phyloP scores from a whole-genome alignment of 2,329 filamentous ascomycete species.

The Clonostachys byssicola region DNA sequence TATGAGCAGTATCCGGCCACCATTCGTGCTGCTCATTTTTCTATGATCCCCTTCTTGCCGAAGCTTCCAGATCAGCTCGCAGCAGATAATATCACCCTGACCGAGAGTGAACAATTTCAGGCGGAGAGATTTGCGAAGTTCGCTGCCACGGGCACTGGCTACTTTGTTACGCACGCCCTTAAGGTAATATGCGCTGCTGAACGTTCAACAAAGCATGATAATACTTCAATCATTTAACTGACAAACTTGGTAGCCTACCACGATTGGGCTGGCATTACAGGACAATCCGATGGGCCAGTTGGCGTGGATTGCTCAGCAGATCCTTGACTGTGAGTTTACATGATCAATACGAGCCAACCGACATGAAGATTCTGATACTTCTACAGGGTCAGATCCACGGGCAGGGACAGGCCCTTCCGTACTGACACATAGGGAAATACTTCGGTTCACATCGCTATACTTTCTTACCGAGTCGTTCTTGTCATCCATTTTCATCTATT shows the following conservation, averaged over 20 bases:
- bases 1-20: background rate
- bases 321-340: slow-evolving; percentile 9
- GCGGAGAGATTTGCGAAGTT: background rate
- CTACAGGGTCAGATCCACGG: slow-evolving; percentile 3
- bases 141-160: background rate
- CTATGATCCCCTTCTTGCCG: background rate
- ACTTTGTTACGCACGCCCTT: slow-evolving; percentile 6
- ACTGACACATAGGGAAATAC: slow-evolving; percentile 9
- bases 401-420: slow-evolving; percentile 9
- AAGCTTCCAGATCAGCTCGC: background rate
- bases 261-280: slow-evolving; percentile 31
- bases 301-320: slow-evolving; percentile 36
- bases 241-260: slow-evolving; percentile 22
- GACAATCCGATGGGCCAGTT: slow-evolving; percentile 37
- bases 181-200: slow-evolving; percentile 3
- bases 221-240: background rate
- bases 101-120: background rate
- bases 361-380: no score
- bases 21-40: background rate
- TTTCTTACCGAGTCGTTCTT: slow-evolving; percentile 15
- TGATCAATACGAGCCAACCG: background rate
- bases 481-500: slow-evolving; percentile 1
- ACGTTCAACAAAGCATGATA: background rate
- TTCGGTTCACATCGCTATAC: slow-evolving; percentile 12
- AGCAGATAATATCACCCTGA: background rate